Evolutionary conservation across 139 green algal genomes (phyloP).

Genomic region (Astrephomene gubernaculifera): DNA sequence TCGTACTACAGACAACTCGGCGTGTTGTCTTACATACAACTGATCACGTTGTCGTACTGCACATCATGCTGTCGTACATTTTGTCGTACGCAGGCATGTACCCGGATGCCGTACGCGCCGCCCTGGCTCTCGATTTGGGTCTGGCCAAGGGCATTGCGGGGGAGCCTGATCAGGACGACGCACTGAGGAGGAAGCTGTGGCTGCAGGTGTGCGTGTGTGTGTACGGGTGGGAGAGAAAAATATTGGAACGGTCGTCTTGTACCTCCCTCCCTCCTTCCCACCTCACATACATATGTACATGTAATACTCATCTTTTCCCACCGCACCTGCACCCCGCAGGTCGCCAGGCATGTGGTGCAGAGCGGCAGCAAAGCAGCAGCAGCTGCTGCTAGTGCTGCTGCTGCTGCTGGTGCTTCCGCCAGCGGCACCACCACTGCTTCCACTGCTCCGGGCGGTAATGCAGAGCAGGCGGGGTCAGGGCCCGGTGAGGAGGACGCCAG

Average conservation of each 20-base stretch:
- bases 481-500: neutral
- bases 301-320: too few relatives aligned
- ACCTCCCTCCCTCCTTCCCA: too few relatives aligned
- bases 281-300: too few relatives aligned
- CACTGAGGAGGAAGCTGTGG: slow-evolving; percentile 87
- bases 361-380: slow-evolving; percentile 16
- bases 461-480: neutral
- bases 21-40: too few relatives aligned
- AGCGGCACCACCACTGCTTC: neutral
- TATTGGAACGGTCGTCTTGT: too few relatives aligned
- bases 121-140: slow-evolving; percentile 79
- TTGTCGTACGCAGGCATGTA: slow-evolving; percentile 57
- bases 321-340: slow-evolving; percentile 29
- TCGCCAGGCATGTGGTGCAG: slow-evolving; percentile 89
- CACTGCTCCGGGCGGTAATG: too few relatives aligned
- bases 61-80: neutral
- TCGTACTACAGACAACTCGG: too few relatives aligned
- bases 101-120: slow-evolving; percentile 86
- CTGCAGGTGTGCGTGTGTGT: slow-evolving; percentile 58
- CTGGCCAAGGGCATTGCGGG: slow-evolving; percentile 85
- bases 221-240: too few relatives aligned
- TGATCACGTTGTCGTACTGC: too few relatives aligned
- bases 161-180: slow-evolving; percentile 61
- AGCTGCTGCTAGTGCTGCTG: neutral
- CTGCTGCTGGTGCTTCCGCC: neutral